A percentile compares a stretch with the other conserved stretches of the same genome.
These are phyloP conservation scores for Starmerella powellii DNA, from an alignment of 805 yeast genomes.

Conservation along the genomic window DNA sequence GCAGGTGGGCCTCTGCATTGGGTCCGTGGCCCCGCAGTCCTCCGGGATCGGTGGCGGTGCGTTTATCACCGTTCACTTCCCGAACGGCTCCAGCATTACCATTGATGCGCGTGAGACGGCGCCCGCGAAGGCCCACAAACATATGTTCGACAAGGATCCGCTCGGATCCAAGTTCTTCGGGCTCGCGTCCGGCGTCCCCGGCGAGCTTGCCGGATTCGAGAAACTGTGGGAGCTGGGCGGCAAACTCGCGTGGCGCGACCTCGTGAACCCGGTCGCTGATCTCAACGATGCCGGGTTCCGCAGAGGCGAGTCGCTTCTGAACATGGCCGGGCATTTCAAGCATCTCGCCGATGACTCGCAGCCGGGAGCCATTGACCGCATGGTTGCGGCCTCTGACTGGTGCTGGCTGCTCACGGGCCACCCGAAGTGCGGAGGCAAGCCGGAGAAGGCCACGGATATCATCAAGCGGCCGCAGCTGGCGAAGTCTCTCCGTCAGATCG, in stretches of 20 bases:
- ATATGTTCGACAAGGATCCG: constrained; percentile 47
- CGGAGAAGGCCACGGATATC: not conserved
- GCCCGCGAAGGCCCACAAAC: constrained; percentile 46
- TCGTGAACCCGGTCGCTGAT: constrained; percentile 63
- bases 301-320: constrained; percentile 36
- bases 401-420: constrained; percentile 23
- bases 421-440: constrained; percentile 1
- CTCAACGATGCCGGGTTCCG: constrained; percentile 55
- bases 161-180: constrained; percentile 62
- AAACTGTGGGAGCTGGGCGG: constrained; percentile 50
- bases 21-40: constrained; percentile 66
- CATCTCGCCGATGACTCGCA: constrained; percentile 26
- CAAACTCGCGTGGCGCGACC: constrained; percentile 52
- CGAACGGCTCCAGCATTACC: constrained; percentile 40
- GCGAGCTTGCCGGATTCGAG: constrained; percentile 78
- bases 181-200: constrained; percentile 79
- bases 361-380: constrained; percentile 12
- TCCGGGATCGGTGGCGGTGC: constrained; percentile 95
- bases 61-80: constrained; percentile 42
- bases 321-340: constrained; percentile 30
- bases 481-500: constrained; percentile 52
- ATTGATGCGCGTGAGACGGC: constrained; percentile 88
- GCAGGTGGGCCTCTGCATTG: constrained; percentile 78
- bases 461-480: constrained; percentile 47
- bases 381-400: constrained; percentile 25